Conservation (phyloP, 2,329 filamentous ascomycete species). For the Calonectria montana region DNA sequence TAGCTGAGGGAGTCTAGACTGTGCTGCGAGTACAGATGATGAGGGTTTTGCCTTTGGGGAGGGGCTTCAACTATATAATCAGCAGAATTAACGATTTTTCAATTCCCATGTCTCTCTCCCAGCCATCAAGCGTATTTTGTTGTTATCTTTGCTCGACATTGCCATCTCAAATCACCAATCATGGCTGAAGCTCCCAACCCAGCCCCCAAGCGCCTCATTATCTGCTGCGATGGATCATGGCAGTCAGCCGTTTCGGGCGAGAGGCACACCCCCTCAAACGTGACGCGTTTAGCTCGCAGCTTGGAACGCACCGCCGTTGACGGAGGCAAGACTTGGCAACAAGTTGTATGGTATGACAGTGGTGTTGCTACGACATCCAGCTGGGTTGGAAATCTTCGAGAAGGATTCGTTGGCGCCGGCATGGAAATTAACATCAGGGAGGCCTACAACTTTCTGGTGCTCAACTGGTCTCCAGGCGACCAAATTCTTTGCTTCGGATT, state of each 20-base stretch:
- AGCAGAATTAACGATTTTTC: neutral
- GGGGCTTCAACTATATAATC: neutral
- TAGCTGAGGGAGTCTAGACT: neutral
- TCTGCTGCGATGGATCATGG: conserved; percentile 54
- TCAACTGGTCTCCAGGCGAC: conserved; percentile 46
- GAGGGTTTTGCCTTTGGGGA: neutral
- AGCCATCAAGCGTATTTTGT: neutral
- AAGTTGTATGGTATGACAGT: conserved; percentile 52
- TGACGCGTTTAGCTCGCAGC: conserved; percentile 47
- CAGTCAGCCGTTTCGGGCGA: conserved; percentile 42
- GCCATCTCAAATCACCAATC: neutral
- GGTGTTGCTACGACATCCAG: conserved; percentile 44
- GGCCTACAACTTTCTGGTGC: conserved; percentile 50
- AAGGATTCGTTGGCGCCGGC: conserved; percentile 41
- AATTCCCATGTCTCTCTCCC: neutral
- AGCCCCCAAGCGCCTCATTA: conserved; percentile 41
- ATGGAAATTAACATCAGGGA: conserved; percentile 48
- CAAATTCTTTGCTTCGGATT: conserved; percentile 51
- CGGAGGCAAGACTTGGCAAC: conserved; percentile 45
- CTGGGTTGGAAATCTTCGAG: conserved; percentile 16
- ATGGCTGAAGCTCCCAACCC: conserved; percentile 5
- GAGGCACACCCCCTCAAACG: conserved; percentile 46
- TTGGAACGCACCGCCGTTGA: conserved; percentile 39
- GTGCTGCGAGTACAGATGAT: neutral
- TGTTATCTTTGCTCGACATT: neutral